Evolutionary conservation across 2,329 filamentous ascomycete genomes (phyloP).

Genomic region (Apiospora kogelbergensis): DNA sequence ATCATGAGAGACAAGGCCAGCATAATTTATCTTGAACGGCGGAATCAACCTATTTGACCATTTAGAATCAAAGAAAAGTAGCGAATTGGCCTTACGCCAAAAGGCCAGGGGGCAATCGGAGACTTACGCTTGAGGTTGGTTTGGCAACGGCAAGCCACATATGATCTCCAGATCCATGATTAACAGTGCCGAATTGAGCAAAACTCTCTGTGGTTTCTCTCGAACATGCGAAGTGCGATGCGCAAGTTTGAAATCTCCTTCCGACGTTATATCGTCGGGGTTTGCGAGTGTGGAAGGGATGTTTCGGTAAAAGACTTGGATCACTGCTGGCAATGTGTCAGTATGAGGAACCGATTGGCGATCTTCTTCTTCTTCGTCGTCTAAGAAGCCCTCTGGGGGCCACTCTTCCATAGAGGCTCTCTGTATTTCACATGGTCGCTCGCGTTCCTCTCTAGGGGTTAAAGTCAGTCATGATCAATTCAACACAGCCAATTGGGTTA

Average conservation of each 20-base stretch:
- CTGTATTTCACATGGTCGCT: neutral
- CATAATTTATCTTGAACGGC: neutral
- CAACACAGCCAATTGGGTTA: neutral
- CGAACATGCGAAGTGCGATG: neutral
- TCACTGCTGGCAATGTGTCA: neutral
- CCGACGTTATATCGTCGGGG: neutral
- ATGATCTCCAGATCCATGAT: neutral
- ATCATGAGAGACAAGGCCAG: neutral
- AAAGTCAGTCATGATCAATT: neutral
- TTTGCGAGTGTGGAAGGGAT: neutral
- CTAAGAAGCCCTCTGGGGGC: neutral
- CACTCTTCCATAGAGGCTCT: neutral
- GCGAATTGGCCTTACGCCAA: neutral
- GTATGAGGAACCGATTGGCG: neutral
- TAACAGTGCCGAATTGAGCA: neutral
- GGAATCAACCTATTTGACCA: neutral
- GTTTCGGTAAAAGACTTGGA: neutral
- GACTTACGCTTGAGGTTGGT: neutral
- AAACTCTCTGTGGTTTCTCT: neutral
- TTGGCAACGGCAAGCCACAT: neutral
- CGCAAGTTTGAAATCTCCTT: neutral
- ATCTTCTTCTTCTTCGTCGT: neutral
- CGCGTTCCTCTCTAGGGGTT: neutral
- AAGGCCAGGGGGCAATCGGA: neutral
- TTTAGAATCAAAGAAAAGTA: neutral